phyloP scores from a whole-genome alignment of 148 eudicot species.

The Drosera capensis region DNA sequence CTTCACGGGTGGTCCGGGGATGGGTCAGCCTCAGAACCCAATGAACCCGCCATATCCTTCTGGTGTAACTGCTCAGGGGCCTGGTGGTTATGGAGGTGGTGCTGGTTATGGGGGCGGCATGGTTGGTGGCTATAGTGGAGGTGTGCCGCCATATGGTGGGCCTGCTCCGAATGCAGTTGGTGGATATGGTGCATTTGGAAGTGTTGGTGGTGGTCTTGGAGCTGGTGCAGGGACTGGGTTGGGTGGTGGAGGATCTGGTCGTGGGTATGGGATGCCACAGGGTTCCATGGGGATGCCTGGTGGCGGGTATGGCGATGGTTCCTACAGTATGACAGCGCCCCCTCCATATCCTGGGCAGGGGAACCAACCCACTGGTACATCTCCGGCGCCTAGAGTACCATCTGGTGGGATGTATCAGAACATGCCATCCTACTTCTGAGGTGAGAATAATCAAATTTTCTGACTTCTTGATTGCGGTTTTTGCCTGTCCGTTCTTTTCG shows the following conservation, averaged over 20 bases:
- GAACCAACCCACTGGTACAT: constrained; percentile 42
- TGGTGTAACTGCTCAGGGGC: constrained; percentile 19
- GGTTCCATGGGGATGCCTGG: constrained; percentile 25
- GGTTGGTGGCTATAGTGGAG: constrained; percentile 14
- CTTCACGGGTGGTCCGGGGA: constrained; percentile 26
- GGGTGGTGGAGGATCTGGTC: constrained; percentile 8
- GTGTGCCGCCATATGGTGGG: constrained; percentile 37
- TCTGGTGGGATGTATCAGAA: constrained; percentile 45
- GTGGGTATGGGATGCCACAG: constrained; percentile 35
- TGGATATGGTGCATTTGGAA: constrained; percentile 14
- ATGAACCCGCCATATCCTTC: constrained; percentile 19
- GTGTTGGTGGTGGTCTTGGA: constrained; percentile 10
- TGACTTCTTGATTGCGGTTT: too few species aligned
- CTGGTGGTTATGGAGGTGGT: constrained; percentile 42
- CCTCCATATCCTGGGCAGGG: constrained; percentile 34
- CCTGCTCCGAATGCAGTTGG: constrained; percentile 34
- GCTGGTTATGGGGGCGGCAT: constrained; percentile 28
- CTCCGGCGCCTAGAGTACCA: constrained; percentile 49
- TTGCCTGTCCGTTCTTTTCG: too few species aligned
- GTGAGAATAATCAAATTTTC: too few species aligned
- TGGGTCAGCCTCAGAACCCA: constrained; percentile 20
- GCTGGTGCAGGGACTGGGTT: constrained; percentile 13
- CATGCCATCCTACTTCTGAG: constrained; percentile 48
- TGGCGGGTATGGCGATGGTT: constrained; percentile 38
- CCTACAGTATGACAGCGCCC: constrained; percentile 29